Evolutionary conservation across 2,329 filamentous ascomycete species (phyloP), one percentile per base, ranked within the genome.

Genomic region (Colletotrichum tropicicola): DNA sequence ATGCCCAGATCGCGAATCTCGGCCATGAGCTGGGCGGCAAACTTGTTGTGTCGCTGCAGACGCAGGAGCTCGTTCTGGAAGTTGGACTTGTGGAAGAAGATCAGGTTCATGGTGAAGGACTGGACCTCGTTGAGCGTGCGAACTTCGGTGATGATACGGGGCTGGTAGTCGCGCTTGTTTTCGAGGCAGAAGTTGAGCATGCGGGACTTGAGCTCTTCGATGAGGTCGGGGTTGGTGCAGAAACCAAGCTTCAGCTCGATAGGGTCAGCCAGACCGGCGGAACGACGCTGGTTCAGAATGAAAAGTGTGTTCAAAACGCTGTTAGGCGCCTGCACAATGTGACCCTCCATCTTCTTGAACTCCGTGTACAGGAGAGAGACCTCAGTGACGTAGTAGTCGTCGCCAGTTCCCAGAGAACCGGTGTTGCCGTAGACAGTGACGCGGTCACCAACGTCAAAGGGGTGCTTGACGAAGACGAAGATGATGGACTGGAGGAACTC

Each of bases 291-390:
- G 77, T 98, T 98, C 45, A 98, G 89, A 68, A 98, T 97, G 79
- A 98, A 98, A 0, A 98, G 85, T 0, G 89, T 93, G 78, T 98
- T 98, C 59, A 98, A 86, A 37, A 97, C 89, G 62, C 92, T 97
- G 85, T 98, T 98, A 10, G 95, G 95, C 1, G 95, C 95, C 77
- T 98, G 95, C 0, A 98, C 95, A 23, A 98, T 91, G 72, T 98
- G 94, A 2, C 95, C 95, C 77, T 98, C 91, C 92, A 98, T 95
- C 83, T 98, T 98, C 85, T 98, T 98, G 83, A 98, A 98, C 73
- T 98, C 95, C 13, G 95, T 98, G 76, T 96, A 98, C 15, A 98
- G 85, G 1, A 98, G 85, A 2, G 93, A 92, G 59, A 98, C 97
- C 73, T 97, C 93, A 58, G 97, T 97, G 57, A 98, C 94, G 69